phyloP scores from a whole-genome alignment of 2,329 filamentous ascomycete genomes.

The Aspergillus versicolor region DNA sequence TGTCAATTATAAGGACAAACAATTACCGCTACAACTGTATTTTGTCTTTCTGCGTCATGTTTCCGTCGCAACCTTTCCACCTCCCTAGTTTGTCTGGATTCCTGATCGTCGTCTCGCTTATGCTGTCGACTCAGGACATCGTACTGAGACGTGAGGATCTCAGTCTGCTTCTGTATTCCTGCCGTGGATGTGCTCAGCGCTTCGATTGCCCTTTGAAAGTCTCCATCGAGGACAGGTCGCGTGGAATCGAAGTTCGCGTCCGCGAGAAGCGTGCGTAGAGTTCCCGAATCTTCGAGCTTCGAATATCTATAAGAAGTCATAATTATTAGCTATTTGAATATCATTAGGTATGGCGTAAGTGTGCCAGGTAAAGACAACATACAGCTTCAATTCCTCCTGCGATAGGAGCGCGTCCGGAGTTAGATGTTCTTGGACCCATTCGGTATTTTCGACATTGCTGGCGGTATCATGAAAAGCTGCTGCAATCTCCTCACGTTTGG shows the following conservation, averaged over 20 bases:
- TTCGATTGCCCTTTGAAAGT: constrained; percentile 37
- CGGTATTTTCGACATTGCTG: constrained; percentile 18
- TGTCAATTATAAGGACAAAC: not conserved
- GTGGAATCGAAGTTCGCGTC: constrained; percentile 29
- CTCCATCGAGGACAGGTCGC: constrained; percentile 40
- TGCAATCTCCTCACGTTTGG: constrained; percentile 29
- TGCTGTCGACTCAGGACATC: constrained; percentile 30
- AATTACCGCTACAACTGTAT: constrained; percentile 32
- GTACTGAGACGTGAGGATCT: constrained; percentile 32
- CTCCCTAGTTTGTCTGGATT: constrained; percentile 25
- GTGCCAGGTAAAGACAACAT: constrained; percentile 9
- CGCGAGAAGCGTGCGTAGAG: constrained; percentile 28
- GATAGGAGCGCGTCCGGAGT: constrained; percentile 37
- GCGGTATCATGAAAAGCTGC: constrained; percentile 25
- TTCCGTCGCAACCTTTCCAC: constrained; percentile 33
- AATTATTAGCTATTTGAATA: not conserved
- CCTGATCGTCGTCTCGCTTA: constrained; percentile 21
- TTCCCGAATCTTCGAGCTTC: constrained; percentile 33
- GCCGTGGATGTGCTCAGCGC: constrained; percentile 38
- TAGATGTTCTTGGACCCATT: constrained; percentile 37
- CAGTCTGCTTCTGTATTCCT: constrained; percentile 33
- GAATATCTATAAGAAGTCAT: constrained; percentile 27
- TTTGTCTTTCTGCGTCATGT: constrained; percentile 37
- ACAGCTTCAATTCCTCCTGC: constrained; percentile 40
- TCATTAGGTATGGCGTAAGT: not conserved